A percentile compares a stretch with the other conserved stretches of the same genome.
Conservation (phyloP, 1,284 basidiomycete species). For the Sutorius eximius region DNA sequence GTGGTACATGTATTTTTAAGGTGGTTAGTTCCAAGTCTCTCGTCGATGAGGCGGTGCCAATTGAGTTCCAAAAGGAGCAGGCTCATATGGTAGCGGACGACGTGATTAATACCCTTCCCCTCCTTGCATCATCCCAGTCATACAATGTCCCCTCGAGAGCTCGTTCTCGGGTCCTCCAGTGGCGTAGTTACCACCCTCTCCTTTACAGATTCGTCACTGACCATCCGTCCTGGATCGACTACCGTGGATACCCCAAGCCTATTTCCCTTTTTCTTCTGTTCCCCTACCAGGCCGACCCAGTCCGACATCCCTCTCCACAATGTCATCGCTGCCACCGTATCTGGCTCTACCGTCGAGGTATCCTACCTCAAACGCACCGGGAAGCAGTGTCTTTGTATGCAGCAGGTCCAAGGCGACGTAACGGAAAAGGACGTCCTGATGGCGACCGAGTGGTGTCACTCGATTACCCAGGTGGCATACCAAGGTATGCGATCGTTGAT, state of each 20-base stretch:
- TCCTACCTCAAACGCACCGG: constrained; percentile 48
- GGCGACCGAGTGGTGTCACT: constrained; percentile 56
- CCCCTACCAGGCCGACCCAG: background rate
- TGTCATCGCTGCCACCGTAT: constrained; percentile 50
- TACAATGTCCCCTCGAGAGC: constrained; percentile 23
- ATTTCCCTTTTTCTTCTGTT: constrained; percentile 12
- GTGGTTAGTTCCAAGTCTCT: background rate
- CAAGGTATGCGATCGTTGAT: constrained; percentile 45
- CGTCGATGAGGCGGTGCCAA: too few species aligned
- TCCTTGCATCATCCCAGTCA: background rate
- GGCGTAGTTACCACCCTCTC: constrained; percentile 17
- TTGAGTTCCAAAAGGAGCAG: background rate
- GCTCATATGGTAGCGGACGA: background rate
- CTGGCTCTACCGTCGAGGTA: constrained; percentile 42
- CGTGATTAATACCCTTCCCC: background rate
- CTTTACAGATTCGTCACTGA: constrained; percentile 20
- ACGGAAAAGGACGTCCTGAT: constrained; percentile 36
- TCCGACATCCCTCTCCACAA: constrained; percentile 44
- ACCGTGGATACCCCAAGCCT: background rate
- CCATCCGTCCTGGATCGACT: constrained; percentile 4
- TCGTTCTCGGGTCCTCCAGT: constrained; percentile 16
- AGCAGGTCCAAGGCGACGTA: constrained; percentile 45
- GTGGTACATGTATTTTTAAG: background rate
- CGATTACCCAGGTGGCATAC: constrained; percentile 61
- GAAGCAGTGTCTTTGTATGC: constrained; percentile 40